Evolutionary conservation across 2,329 filamentous ascomycete species (phyloP).

Genomic region (Fusarium illudens): DNA sequence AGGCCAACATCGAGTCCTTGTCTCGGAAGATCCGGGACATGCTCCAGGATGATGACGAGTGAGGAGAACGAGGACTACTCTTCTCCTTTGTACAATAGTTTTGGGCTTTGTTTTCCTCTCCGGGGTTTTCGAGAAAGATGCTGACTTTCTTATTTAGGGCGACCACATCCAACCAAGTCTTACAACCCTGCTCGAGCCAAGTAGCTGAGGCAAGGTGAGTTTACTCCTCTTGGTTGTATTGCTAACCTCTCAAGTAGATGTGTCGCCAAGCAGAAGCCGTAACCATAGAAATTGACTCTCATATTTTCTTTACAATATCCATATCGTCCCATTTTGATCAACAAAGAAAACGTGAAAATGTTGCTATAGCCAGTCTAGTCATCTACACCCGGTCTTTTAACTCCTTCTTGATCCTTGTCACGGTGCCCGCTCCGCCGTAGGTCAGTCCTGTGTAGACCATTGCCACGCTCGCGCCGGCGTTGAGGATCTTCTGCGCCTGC

Average conservation of each 20-base stretch:
- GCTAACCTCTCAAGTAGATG: neutral
- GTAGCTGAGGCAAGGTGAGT: neutral
- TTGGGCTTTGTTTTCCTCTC: neutral
- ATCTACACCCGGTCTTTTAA: constrained; percentile 57
- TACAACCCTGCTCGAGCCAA: neutral
- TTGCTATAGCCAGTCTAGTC: constrained; percentile 33
- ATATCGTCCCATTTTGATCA: constrained; percentile 12
- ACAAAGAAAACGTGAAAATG: constrained; percentile 35
- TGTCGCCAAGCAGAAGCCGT: too few species aligned
- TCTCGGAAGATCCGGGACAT: too few species aligned
- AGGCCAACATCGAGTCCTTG: neutral
- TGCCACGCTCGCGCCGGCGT: constrained; percentile 88
- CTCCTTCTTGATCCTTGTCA: constrained; percentile 72
- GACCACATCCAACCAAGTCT: neutral
- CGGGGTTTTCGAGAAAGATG: neutral
- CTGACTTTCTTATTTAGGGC: neutral
- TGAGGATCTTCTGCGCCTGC: constrained; percentile 82
- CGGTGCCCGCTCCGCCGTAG: constrained; percentile 70
- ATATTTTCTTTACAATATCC: neutral
- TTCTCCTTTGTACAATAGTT: neutral
- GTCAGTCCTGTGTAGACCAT: constrained; percentile 87
- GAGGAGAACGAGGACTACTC: neutral
- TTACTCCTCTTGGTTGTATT: neutral
- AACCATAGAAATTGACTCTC: neutral
- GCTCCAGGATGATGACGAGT: neutral